These are phyloP conservation scores for Beauveria caledonica DNA, from an alignment of 2,329 filamentous ascomycete species.

Conservation along the genomic window DNA sequence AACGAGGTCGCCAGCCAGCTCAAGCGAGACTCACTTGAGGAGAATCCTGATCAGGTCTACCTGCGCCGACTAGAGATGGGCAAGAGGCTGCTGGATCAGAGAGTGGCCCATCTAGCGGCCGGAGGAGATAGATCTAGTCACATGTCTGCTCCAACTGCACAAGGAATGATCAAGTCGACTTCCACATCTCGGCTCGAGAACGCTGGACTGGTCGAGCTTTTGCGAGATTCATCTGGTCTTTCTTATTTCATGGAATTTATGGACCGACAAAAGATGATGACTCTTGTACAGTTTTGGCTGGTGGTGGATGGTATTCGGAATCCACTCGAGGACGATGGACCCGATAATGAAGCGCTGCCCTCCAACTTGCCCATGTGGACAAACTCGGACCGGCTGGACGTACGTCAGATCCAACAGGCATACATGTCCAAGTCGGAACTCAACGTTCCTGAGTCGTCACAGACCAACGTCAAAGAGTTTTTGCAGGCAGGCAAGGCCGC, in stretches of 20 bases:
- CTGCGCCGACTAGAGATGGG: slow-evolving; percentile 85
- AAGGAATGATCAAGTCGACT: slow-evolving; percentile 21
- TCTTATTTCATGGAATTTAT: slow-evolving; percentile 99
- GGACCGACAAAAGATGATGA: slow-evolving; percentile 82
- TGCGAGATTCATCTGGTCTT: slow-evolving; percentile 80
- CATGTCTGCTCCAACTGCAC: slow-evolving; percentile 18
- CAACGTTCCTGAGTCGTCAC: slow-evolving; percentile 62
- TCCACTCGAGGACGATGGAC: slow-evolving; percentile 73
- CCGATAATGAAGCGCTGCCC: slow-evolving; percentile 55
- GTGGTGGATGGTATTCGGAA: slow-evolving; percentile 95
- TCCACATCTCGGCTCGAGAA: slow-evolving; percentile 60
- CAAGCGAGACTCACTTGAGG: slow-evolving; percentile 70
- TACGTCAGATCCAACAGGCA: slow-evolving; percentile 84
- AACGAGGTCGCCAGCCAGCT: slow-evolving; percentile 89
- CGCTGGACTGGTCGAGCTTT: slow-evolving; percentile 71
- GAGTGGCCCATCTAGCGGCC: slow-evolving; percentile 70
- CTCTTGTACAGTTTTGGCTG: slow-evolving; percentile 94
- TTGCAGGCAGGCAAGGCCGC: slow-evolving; percentile 69
- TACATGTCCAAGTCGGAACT: slow-evolving; percentile 80
- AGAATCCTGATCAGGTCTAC: slow-evolving; percentile 78
- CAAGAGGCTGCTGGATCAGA: slow-evolving; percentile 82
- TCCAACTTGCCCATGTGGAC: slow-evolving; percentile 62
- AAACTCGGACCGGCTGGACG: slow-evolving; percentile 74
- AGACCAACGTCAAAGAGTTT: slow-evolving; percentile 65
- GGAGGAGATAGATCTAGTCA: slow-evolving; percentile 44